Conservation (phyloP, 2,329 filamentous ascomycete species). For the Alternaria ethzedia region DNA sequence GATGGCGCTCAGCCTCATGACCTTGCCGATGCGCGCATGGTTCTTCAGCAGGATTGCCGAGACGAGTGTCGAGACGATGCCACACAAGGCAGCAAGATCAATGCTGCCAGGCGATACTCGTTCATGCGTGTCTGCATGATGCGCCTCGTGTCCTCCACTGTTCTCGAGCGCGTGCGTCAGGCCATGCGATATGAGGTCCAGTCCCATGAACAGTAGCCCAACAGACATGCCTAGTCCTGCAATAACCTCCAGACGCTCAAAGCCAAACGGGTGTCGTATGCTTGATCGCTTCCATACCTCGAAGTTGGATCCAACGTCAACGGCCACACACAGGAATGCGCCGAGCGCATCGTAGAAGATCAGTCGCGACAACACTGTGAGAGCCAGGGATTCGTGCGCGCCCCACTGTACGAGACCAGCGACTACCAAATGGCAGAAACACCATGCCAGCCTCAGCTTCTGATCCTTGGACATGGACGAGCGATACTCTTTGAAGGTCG, state of each 20-base stretch:
- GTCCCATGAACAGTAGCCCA: slow-evolving; percentile 94
- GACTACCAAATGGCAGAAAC: slow-evolving; percentile 82
- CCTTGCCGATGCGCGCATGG: slow-evolving; percentile 87
- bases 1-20: slow-evolving; percentile 86
- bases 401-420: slow-evolving; percentile 86
- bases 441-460: slow-evolving; percentile 83
- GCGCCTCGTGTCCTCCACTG: slow-evolving; percentile 72
- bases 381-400: slow-evolving; percentile 83
- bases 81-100: slow-evolving; percentile 80
- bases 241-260: slow-evolving; percentile 91
- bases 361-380: slow-evolving; percentile 90
- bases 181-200: slow-evolving; percentile 93
- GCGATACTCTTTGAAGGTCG: slow-evolving; percentile 86
- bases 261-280: slow-evolving; percentile 89
- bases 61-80: slow-evolving; percentile 81
- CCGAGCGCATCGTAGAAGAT: slow-evolving; percentile 95
- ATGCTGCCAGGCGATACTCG: slow-evolving; percentile 76
- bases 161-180: slow-evolving; percentile 89
- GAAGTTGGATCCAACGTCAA: slow-evolving; percentile 94
- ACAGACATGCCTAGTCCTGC: slow-evolving; percentile 96
- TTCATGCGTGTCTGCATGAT: slow-evolving; percentile 71
- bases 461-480: slow-evolving; percentile 90
- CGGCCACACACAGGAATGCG: slow-evolving; percentile 86
- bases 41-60: slow-evolving; percentile 89
- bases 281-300: slow-evolving; percentile 96